Base-by-base conservation (phyloP, 306 rosid genomes). In the Inga laurina region DNA sequence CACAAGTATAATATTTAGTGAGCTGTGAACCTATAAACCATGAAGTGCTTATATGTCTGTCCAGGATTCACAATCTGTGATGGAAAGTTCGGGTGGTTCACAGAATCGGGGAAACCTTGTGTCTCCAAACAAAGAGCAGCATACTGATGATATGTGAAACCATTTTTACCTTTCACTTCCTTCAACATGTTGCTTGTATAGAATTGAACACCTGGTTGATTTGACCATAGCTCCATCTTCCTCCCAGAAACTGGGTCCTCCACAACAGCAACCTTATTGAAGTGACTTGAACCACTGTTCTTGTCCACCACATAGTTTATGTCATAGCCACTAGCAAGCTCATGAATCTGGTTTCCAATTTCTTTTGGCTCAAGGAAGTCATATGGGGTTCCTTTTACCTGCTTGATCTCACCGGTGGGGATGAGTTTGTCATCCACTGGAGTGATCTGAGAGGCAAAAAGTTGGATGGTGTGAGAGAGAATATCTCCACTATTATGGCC, bases 401-500 rank as follows among this genome's bases (percentile, higher is more conserved):
- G 16, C 18, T 18, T 19, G 41, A 88, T 16, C 35, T 83, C 32
- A 0, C 94, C 91, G 0, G 91, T 91, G 46, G 94, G 97, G 72
- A 93, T 90, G 81, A 91, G 97, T 12, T 89, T 39, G 7, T 32
- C n/a, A 41, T 90, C 73, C 2, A 87, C 92, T 1, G 94, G 93
- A 0, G 97, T 93, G 78, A 93, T 87, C 1, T 70, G 8, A 34
- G 97, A 89, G 9, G 82, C 92, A 2, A 85, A 84, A 30, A 90
- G 79, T 66, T 90, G 88, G 81, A 93, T 82, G 0, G 2, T 78
- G 85, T 91, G 93, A 0, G 89, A 82, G 10, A 93, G 89, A 76
- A 93, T 86, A 79, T 88, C 87, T 7, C 97, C 93, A 13, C 90
- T 89, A 79, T 82, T 46, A 62, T 91, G 92, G 12, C 97, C 97